These are phyloP conservation scores for Metarhizium humberi DNA, from an alignment of 2,329 filamentous ascomycete genomes.

Conservation along the genomic window DNA sequence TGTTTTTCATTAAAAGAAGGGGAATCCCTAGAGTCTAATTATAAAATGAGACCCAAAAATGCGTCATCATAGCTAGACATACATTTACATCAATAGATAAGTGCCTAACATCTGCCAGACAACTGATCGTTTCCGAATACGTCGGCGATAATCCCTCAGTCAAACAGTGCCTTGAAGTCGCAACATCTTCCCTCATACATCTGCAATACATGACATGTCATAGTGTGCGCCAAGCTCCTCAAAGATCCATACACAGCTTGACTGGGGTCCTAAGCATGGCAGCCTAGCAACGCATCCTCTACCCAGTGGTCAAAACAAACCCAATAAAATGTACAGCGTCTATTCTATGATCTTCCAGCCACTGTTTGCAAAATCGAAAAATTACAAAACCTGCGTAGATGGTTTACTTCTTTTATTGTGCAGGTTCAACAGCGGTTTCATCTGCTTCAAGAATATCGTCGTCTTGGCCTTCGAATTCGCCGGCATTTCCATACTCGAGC, in stretches of 20 bases:
- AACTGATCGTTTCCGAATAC: background rate
- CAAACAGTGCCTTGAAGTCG: background rate
- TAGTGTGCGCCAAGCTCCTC: background rate
- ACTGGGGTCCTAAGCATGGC: background rate
- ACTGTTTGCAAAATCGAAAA: conserved; percentile 1
- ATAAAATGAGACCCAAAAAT: background rate
- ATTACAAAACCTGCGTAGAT: background rate
- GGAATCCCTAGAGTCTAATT: background rate
- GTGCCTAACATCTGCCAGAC: background rate
- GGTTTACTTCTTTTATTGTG: conserved; percentile 1
- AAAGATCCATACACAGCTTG: background rate
- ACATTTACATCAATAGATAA: conserved; percentile 3
- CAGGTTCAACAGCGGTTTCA: conserved; percentile 26
- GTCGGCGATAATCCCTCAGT: background rate
- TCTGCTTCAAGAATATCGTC: conserved; percentile 39
- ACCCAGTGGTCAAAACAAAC: background rate
- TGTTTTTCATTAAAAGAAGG: too few species aligned
- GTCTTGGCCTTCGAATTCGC: conserved; percentile 39
- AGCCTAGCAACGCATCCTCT: background rate
- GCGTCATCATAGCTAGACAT: conserved; percentile 1
- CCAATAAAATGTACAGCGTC: conserved; percentile 2
- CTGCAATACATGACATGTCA: conserved; percentile 1
- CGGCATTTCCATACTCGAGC: conserved; percentile 46
- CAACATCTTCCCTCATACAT: background rate
- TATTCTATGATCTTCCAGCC: conserved; percentile 4